Base-by-base conservation (phyloP, 768 basidiomycete species). In the Agrocybe praecox region DNA sequence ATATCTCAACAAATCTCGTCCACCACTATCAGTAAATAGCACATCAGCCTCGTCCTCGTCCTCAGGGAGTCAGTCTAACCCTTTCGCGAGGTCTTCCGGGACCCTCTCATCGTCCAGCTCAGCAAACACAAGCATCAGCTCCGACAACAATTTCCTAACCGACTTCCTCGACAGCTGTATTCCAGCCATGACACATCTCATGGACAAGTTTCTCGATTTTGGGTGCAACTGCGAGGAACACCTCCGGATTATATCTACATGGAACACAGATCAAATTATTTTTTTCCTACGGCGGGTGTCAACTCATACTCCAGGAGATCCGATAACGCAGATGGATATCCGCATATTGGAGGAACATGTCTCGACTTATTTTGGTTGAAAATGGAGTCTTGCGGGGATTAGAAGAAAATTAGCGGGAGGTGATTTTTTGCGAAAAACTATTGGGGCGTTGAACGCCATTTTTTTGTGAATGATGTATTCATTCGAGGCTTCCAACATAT, bases 301-400 rank as follows among this genome's bases (percentile, higher is more conserved):
- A 10, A n/a, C 14, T 2, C 42, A 44, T 10, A 17, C 10, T 14
- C 33, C 12, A 40, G 24, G 26, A 26, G n/a, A n/a, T n/a, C 36
- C 33, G 4, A 24, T 52, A 12, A 22, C 58, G 6, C 40, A 52
- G 24, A 62, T 59, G 61, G 58, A 62, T 44, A 48, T 57, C 0
- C 43, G 46, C 8, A 42, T 62, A 15, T 22, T 62, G 14, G 47
- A 56, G 36, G 14, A 46, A 7, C 61, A 59, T 19, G 56, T 62
- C 15, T 22, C 50, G 12, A 52, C 56, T 10, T 61, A 61, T 36
- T 57, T 56, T n/a, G 9, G 19, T 36, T 36, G 26, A 29, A 9
- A n/a, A n/a, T n/a, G n/a, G n/a, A n/a, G n/a, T n/a, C n/a, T n/a
- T n/a, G n/a, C n/a, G n/a, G n/a, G n/a, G n/a, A n/a, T n/a, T n/a